These are phyloP conservation scores for Ustilago trichophora DNA, from an alignment of 1,284 basidiomycete species.

Conservation along the genomic window DNA sequence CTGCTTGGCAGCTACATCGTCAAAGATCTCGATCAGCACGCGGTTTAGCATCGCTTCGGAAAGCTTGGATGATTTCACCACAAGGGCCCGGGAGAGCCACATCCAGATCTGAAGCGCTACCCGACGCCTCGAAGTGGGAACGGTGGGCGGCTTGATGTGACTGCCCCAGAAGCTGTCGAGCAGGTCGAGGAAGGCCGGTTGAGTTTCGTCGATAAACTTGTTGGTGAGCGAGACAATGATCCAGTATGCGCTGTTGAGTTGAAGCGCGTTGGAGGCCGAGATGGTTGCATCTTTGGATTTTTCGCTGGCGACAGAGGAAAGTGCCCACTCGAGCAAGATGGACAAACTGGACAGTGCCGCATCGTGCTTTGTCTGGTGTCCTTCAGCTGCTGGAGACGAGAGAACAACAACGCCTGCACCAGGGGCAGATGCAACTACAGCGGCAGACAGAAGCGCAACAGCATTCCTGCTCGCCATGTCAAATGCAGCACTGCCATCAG, in stretches of 20 bases:
- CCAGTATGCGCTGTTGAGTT: slow-evolving; percentile 33
- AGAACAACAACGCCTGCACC: slow-evolving; percentile 17
- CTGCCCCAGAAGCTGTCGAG: slow-evolving; percentile 48
- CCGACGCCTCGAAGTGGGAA: neutral
- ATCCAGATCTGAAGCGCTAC: slow-evolving; percentile 52
- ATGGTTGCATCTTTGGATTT: neutral
- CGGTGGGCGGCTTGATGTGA: slow-evolving; percentile 9
- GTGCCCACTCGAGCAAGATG: slow-evolving; percentile 27
- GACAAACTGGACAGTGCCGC: slow-evolving; percentile 21
- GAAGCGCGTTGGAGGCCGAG: slow-evolving; percentile 15
- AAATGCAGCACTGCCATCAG: neutral
- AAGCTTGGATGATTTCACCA: slow-evolving; percentile 43
- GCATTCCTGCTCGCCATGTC: slow-evolving; percentile 12
- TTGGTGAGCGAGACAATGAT: slow-evolving; percentile 34
- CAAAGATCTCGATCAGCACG: slow-evolving; percentile 45
- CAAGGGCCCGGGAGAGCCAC: slow-evolving; percentile 52
- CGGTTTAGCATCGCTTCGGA: slow-evolving; percentile 51
- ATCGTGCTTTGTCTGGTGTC: slow-evolving; percentile 7
- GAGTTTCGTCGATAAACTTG: slow-evolving; percentile 51
- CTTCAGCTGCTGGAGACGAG: neutral
- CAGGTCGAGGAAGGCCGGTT: slow-evolving; percentile 17
- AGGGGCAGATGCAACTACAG: slow-evolving; percentile 24
- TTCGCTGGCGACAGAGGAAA: neutral
- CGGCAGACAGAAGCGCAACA: slow-evolving; percentile 30
- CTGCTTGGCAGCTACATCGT: slow-evolving; percentile 8